Base-by-base conservation (phyloP, 148 eudicot species). In the Suaeda aralocaspica region DNA sequence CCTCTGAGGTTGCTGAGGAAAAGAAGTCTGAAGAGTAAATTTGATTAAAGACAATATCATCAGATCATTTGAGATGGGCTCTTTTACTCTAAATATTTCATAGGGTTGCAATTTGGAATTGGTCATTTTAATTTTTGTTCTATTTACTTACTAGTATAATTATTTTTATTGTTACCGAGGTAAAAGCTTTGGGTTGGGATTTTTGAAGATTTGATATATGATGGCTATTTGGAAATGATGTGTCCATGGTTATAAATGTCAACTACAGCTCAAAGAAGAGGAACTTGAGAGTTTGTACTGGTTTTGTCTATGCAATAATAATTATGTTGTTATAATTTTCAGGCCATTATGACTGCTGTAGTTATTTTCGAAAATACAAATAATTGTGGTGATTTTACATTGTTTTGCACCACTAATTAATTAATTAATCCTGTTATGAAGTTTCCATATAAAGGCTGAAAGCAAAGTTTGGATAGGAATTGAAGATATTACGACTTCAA, bases 1-100 rank as follows among this genome's bases (percentile, higher is more conserved):
- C 59, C 18, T 30, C 78, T 34, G 87, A 81, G 66, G 85, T 64
- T 60, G 59, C 81, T 58, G 83, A 41, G 42, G 81, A 36, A 8
- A 36, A 74, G 74, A 80, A 78, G 74, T 59, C 64, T 30, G 64
- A 59, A 18, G 86, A 72, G 44, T 73, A 78, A 66, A 59, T 16
- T 16, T 39, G 36, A 59, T 58, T 39, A 14, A 19, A n/a, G n/a
- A n/a, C n/a, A n/a, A n/a, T n/a, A n/a, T n/a, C n/a, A n/a, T n/a
- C n/a, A n/a, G n/a, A n/a, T n/a, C n/a, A n/a, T n/a, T n/a, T n/a
- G n/a, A 42, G 60, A 16, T 48, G 58, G 5, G 15, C 50, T 71
- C 68, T 49, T 72, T 28, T 59, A 15, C 50, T 70, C 42, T 44
- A 31, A 53, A 18, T 53, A 14, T 76, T 24, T 63, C 55, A 63